Evolutionary conservation across 2,329 filamentous ascomycete genomes (phyloP), one percentile per base, ranked within the genome.

Genomic region (Aspergillus alliaceus): DNA sequence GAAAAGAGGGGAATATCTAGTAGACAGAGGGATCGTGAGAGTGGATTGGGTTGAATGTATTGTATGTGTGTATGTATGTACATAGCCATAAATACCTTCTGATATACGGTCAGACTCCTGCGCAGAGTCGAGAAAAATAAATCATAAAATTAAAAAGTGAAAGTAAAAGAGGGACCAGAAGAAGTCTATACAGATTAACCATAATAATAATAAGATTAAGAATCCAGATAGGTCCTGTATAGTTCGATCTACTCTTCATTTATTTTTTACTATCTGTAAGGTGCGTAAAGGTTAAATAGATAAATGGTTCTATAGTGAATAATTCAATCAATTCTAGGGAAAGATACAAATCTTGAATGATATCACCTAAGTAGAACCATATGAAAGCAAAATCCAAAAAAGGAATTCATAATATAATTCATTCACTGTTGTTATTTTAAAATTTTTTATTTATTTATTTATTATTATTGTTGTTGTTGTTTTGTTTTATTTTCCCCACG

Each of bases 131-230:
- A n/a, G n/a, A n/a, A n/a, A n/a, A n/a, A n/a, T n/a, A n/a, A n/a
- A n/a, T n/a, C n/a, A n/a, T n/a, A n/a, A n/a, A n/a, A n/a, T n/a
- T n/a, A n/a, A n/a, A n/a, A n/a, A n/a, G n/a, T n/a, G n/a, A n/a
- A n/a, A n/a, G n/a, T n/a, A n/a, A 39, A 39, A 39, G 35, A 39
- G 42, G 35, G 46, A 55, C 46, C 46, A 44, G 27, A 47, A 20
- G 44, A 44, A 44, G 44, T 47, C 44, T 47, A 47, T 31, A 47
- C 44, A 47, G 18, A 31, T 32, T 47, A 47, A 47, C 44, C 44
- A 44, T 44, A 47, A 47, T 32, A n/a, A 47, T 47, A 47, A 47
- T 47, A 47, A 47, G 44, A 47, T 47, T 47, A 47, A 47, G 44
- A 47, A 47, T 32, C 29, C 18, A 47, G 29, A 32, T 47, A 47